phyloP scores from a whole-genome alignment of 1,284 basidiomycete genomes.

The Xanthoconium separans region DNA sequence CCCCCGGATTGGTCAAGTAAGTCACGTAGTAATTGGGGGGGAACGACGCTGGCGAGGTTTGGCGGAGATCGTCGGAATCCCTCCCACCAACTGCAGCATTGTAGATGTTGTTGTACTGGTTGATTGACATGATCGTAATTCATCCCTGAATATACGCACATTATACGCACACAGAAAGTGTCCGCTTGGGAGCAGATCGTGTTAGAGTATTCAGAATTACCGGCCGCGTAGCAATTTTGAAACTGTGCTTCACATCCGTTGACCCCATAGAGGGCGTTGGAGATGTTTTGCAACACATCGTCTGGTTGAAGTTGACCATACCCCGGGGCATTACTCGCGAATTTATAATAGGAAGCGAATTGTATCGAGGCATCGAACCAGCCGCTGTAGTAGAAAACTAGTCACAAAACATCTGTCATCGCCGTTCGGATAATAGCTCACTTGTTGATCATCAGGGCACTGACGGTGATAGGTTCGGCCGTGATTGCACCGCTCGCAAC shows the following conservation, averaged over 20 bases:
- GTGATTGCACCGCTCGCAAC: constrained; percentile 46
- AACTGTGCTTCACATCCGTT: constrained; percentile 55
- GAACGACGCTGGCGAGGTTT: constrained; percentile 52
- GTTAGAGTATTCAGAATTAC: constrained; percentile 10
- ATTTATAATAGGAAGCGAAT: constrained; percentile 57
- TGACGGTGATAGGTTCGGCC: constrained; percentile 44
- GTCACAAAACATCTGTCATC: background rate
- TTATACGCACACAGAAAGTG: constrained; percentile 16
- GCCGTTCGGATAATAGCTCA: constrained; percentile 18
- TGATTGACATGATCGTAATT: background rate
- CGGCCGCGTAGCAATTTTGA: constrained; percentile 53
- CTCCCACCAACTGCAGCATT: constrained; percentile 49
- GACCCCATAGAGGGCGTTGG: constrained; percentile 44
- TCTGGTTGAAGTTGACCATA: constrained; percentile 59
- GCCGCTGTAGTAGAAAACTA: constrained; percentile 40
- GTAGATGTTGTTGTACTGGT: constrained; percentile 48
- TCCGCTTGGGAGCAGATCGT: too few species aligned
- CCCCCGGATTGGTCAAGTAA: constrained; percentile 39
- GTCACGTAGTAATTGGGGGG: constrained; percentile 55
- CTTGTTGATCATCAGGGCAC: constrained; percentile 56
- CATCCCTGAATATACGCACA: background rate
- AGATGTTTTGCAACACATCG: constrained; percentile 46
- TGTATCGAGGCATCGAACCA: constrained; percentile 68
- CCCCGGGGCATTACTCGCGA: constrained; percentile 59
- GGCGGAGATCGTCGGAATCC: constrained; percentile 56